Conservation (phyloP, 176 grass and related monocot species). For the Rhipidocladum racemiflorum region DNA sequence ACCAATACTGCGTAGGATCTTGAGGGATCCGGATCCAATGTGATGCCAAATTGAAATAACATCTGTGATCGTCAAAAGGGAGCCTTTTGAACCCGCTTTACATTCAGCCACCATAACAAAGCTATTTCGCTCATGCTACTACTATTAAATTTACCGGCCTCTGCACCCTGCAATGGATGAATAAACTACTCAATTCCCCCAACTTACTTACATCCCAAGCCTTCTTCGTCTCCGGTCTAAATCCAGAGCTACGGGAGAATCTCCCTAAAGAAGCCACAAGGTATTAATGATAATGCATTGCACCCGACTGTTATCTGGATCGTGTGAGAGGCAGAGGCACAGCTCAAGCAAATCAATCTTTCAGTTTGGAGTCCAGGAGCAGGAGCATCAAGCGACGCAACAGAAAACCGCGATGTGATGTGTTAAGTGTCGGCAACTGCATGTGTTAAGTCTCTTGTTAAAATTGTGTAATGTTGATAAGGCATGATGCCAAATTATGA, state of each 20-base stretch:
- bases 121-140: background rate
- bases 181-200: background rate
- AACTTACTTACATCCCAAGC: slow-evolving; percentile 22
- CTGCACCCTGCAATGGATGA: background rate
- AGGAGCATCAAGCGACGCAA: background rate
- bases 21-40: background rate
- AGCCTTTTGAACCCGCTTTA: no score
- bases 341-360: no score
- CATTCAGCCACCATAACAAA: background rate
- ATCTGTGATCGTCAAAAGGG: no score
- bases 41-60: no score
- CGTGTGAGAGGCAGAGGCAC: no score
- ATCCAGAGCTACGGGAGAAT: background rate
- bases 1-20: background rate
- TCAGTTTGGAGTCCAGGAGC: background rate
- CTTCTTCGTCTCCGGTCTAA: background rate
- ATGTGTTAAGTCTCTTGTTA: no score
- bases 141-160: background rate
- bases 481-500: no score
- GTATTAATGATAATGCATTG: background rate
- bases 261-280: background rate
- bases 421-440: no score
- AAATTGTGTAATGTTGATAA: no score
- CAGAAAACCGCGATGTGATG: background rate
- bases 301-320: no score